Evolutionary conservation across 768 basidiomycete species (phyloP), one percentile per base, ranked within the genome.

Genomic region (Lyophyllum semitale): DNA sequence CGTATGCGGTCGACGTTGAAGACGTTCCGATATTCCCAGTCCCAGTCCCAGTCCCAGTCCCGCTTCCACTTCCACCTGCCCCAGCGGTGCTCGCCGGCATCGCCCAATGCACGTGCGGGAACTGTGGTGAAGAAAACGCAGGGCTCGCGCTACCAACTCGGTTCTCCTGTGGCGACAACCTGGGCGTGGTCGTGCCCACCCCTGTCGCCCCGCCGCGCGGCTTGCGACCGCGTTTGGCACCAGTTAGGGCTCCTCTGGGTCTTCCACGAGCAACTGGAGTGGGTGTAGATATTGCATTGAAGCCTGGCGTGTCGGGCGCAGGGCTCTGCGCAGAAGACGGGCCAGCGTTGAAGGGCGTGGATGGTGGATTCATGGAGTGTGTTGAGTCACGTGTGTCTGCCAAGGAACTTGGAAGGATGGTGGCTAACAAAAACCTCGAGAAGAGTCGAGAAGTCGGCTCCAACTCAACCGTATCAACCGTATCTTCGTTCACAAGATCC

Each of bases 171-270:
- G 58, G 46, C 13, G 50, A 26, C 35, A 51, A 44, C 45, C 59
- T 37, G 18, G 48, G 47, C 3, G 27, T 25, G 1, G 41, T 42
- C 8, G 54, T 48, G 6, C 59, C 59, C 13, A 53, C 51, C 27
- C 63, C 64, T 20, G 67, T 58, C 22, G 48, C 49, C 12, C 69
- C 71, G 35, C 72, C 76, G 35, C 75, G 75, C 6, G 81, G 79
- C 64, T 83, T 83, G 41, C 76, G 69, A 53, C 79, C 76, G 37
- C 78, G 73, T 68, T 79, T 77, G 50, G 75, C 76, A 54, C 76
- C 76, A 20, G 53, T 54, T 12, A 43, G 44, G 2, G 27, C 54
- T 25, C 73, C 74, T 54, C 73, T 56, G 20, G 69, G 69, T 27
- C 74, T 66, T 26, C 74, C 73, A 8, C 74, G 70, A 25, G 48